Percentiles rank a stretch among this genome's conserved stretches.
Conservation (phyloP, 352 stramenopile species). For the Globisporangium barbulae region DNA sequence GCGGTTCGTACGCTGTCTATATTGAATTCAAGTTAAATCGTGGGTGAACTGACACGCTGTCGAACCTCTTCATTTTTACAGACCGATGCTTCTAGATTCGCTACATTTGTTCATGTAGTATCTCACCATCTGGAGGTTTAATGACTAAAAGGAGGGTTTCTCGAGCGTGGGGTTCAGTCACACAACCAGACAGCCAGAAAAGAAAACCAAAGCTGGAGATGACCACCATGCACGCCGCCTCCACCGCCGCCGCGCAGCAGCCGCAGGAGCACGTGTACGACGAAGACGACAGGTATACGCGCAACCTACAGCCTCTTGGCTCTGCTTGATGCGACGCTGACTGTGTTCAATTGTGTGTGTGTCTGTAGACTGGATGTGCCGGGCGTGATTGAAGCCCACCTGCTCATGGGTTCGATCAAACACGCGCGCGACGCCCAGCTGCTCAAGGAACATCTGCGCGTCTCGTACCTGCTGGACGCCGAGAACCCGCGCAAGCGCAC, state of each 20-base stretch:
- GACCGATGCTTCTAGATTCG: neutral
- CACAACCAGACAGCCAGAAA: constrained; percentile 9
- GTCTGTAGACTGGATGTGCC: constrained; percentile 52
- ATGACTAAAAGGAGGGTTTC: neutral
- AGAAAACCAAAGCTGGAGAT: constrained; percentile 1
- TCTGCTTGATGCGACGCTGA: neutral
- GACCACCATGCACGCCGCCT: constrained; percentile 8
- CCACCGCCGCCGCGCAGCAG: neutral
- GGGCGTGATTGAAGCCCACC: constrained; percentile 45
- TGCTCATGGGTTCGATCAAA: constrained; percentile 60
- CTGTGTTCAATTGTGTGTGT: neutral
- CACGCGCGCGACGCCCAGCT: constrained; percentile 53
- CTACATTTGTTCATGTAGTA: neutral
- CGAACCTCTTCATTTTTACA: neutral
- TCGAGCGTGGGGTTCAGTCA: neutral
- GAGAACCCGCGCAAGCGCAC: constrained; percentile 65
- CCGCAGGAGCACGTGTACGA: constrained; percentile 11
- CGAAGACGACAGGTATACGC: constrained; percentile 18
- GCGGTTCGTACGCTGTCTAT: neutral
- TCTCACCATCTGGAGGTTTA: neutral
- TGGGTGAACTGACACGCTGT: neutral
- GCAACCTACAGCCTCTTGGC: neutral
- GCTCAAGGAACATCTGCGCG: constrained; percentile 47
- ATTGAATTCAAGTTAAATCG: neutral
- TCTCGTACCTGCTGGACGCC: constrained; percentile 48